phyloP scores from a whole-genome alignment of 768 basidiomycete species.

The Rhizopogon vulgaris region DNA sequence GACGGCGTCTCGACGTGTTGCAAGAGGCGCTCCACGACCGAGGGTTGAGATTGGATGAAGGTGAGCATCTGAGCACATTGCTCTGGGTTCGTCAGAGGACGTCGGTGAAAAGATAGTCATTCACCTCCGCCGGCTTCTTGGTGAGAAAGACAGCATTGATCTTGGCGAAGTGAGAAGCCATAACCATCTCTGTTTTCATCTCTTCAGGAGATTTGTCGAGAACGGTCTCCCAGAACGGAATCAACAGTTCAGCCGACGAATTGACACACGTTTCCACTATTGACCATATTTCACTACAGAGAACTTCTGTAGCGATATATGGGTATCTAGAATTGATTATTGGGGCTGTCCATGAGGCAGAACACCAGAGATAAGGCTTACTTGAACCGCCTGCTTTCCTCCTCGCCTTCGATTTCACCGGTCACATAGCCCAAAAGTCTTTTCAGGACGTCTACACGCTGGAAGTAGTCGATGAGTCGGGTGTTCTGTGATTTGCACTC shows the following conservation, averaged over 20 bases:
- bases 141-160: conserved; percentile 84
- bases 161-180: conserved; percentile 92
- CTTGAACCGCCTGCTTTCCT: conserved; percentile 78
- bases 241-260: conserved; percentile 63
- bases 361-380: conserved; percentile 22
- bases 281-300: conserved; percentile 94
- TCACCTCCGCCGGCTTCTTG: conserved; percentile 86
- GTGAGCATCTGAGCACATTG: conserved; percentile 68
- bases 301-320: conserved; percentile 87
- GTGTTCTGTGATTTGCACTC: conserved; percentile 96
- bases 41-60: conserved; percentile 82
- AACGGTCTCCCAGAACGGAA: conserved; percentile 89
- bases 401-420: conserved; percentile 78
- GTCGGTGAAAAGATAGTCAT: conserved; percentile 22
- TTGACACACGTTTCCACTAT: conserved; percentile 86
- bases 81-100: conserved; percentile 12
- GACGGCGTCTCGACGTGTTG: conserved; percentile 84
- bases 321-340: conserved; percentile 59
- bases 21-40: conserved; percentile 76
- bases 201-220: conserved; percentile 76
- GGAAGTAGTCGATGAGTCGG: conserved; percentile 82
- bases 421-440: conserved; percentile 80
- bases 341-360: conserved; percentile 2
- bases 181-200: conserved; percentile 80
- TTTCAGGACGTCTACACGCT: conserved; percentile 73